Conservation (phyloP, 2,329 filamentous ascomycete genomes). For the Cladosporium cucumerinum region DNA sequence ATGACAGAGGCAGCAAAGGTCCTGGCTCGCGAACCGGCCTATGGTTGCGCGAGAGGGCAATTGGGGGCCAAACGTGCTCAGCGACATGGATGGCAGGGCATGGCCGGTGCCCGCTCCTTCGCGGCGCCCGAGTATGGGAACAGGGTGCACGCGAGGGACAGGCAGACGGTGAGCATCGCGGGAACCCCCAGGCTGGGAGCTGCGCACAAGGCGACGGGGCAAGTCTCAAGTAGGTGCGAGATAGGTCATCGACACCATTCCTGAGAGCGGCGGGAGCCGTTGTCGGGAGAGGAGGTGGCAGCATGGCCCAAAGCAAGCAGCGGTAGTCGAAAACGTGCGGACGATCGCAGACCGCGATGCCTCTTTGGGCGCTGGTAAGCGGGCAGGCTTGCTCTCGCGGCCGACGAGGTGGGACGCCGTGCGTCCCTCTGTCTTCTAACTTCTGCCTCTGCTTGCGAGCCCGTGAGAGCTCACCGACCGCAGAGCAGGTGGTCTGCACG, state of each 20-base stretch:
- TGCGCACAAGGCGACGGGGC: background rate
- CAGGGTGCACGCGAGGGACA: conserved; percentile 13
- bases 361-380: conserved; percentile 10
- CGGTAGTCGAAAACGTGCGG: background rate
- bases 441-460: background rate
- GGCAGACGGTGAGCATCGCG: conserved; percentile 10
- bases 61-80: conserved; percentile 12
- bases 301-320: conserved; percentile 9
- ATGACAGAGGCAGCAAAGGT: conserved; percentile 13
- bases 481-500: conserved; percentile 8
- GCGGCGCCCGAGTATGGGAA: conserved; percentile 14
- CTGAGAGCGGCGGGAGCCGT: conserved; percentile 9
- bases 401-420: conserved; percentile 6
- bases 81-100: conserved; percentile 10
- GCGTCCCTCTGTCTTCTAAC: background rate
- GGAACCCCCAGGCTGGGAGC: background rate
- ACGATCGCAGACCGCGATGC: conserved; percentile 11
- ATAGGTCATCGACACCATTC: conserved; percentile 1
- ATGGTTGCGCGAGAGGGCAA: conserved; percentile 1
- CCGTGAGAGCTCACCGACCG: conserved; percentile 3
- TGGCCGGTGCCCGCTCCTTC: conserved; percentile 16
- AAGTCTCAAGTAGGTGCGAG: background rate
- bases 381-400: conserved; percentile 9
- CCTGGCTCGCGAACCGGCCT: conserved; percentile 11
- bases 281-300: background rate